Evolutionary conservation across 2,329 filamentous ascomycete species (phyloP).

Genomic region (Magnaporthiopsis rhizophila): DNA sequence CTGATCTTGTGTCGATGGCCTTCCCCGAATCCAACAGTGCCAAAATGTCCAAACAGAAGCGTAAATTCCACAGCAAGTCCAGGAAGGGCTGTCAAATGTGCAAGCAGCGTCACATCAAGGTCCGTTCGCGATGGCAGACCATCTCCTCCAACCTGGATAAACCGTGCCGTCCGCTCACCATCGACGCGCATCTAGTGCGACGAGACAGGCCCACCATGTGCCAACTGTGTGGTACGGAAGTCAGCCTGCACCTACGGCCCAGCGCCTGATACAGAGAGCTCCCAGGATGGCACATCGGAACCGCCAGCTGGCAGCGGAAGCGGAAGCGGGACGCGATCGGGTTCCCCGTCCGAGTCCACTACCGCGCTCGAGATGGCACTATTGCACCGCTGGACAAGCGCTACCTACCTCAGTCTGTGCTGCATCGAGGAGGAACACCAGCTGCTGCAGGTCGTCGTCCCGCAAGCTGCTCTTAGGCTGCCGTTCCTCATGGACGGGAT

Average conservation of each 20-base stretch:
- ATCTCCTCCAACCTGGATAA: background rate
- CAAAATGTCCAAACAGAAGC: background rate
- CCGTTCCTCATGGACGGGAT: background rate
- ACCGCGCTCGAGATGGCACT: background rate
- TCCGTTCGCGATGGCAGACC: background rate
- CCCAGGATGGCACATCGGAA: background rate
- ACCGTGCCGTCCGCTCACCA: background rate
- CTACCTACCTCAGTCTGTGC: background rate
- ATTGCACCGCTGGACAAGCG: background rate
- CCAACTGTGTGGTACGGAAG: background rate
- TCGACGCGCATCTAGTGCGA: background rate
- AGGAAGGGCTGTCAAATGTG: background rate
- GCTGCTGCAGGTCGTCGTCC: background rate
- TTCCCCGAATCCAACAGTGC: background rate
- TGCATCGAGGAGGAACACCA: background rate
- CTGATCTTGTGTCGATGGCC: background rate
- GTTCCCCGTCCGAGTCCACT: background rate
- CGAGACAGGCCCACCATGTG: slow-evolving; percentile 1
- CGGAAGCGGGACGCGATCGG: no score
- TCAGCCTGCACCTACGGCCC: background rate
- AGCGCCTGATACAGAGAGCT: background rate
- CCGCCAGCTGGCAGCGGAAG: background rate
- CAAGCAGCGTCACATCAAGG: slow-evolving; percentile 3
- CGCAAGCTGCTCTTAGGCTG: background rate
- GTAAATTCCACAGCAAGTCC: slow-evolving; percentile 1